Conservation (phyloP, 2,329 filamentous ascomycete genomes). For the Hypoxylon sp. region DNA sequence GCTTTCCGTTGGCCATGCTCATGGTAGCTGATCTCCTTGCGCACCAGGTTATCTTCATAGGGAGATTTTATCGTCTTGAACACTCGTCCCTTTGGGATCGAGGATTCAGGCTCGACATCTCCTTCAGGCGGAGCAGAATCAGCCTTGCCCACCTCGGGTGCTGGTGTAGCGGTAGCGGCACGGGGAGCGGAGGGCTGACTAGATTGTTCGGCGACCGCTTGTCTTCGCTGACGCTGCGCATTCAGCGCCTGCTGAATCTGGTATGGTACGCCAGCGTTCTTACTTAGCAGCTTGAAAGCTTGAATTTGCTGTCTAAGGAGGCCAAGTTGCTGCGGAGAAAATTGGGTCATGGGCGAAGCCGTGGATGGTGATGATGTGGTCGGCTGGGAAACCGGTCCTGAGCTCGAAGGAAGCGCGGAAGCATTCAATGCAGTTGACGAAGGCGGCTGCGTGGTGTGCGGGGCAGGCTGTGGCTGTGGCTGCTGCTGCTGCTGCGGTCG, state of each 20-base stretch:
- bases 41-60: conserved; percentile 64
- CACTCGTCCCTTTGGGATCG: conserved; percentile 54
- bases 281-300: conserved; percentile 89
- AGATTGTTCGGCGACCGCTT: conserved; percentile 60
- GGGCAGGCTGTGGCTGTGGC: too few species aligned
- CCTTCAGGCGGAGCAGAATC: conserved; percentile 47
- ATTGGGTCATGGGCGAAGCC: conserved; percentile 57
- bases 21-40: conserved; percentile 74
- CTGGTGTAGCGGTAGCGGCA: conserved; percentile 54
- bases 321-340: conserved; percentile 80
- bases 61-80: conserved; percentile 82
- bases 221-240: conserved; percentile 73
- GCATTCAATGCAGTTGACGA: conserved; percentile 49
- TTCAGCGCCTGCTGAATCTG: conserved; percentile 86
- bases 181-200: conserved; percentile 51
- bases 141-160: conserved; percentile 45
- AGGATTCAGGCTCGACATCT: conserved; percentile 45
- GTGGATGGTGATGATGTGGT: conserved; percentile 48
- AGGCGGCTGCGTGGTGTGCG: conserved; percentile 49
- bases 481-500: conserved; percentile 52
- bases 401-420: conserved; percentile 51
- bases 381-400: conserved; percentile 43
- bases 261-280: conserved; percentile 82
- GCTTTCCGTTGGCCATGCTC: conserved; percentile 80
- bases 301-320: conserved; percentile 86